Evolutionary conservation across 805 yeast species (phyloP).

Genomic region (Torulaspora delbrueckii): DNA sequence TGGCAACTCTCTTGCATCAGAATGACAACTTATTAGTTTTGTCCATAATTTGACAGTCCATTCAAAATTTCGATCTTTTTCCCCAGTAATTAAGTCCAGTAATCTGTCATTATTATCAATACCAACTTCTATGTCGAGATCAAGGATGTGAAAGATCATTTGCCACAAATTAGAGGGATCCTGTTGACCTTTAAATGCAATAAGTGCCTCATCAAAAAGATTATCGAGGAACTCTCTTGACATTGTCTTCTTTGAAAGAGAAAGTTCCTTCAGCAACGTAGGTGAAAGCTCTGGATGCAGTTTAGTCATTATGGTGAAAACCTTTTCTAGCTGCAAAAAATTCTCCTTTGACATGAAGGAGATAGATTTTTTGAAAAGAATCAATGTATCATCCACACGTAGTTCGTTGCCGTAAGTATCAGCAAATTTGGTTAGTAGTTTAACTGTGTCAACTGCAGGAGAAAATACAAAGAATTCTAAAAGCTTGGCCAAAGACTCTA

Average conservation of each 20-base stretch:
- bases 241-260: constrained; percentile 47
- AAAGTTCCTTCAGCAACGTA: constrained; percentile 43
- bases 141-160: constrained; percentile 45
- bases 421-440: constrained; percentile 22
- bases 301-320: constrained; percentile 42
- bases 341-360: constrained; percentile 22
- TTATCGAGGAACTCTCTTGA: constrained; percentile 47
- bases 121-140: constrained; percentile 57
- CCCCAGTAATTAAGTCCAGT: constrained; percentile 10
- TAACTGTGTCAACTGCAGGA: constrained; percentile 13
- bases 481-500: constrained; percentile 4
- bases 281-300: constrained; percentile 41
- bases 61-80: constrained; percentile 8
- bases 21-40: constrained; percentile 43
- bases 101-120: constrained; percentile 37
- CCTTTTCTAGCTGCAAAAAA: constrained; percentile 40
- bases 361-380: constrained; percentile 23
- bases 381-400: constrained; percentile 8
- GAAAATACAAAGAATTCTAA: constrained; percentile 15
- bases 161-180: constrained; percentile 37
- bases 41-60: constrained; percentile 21
- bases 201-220: constrained; percentile 17
- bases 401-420: constrained; percentile 10
- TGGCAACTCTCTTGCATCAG: constrained; percentile 53
- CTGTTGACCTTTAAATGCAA: background rate